These are phyloP conservation scores for Sphaerosporella brunnea DNA, from an alignment of 495 filamentous ascomycete genomes.

Conservation along the genomic window DNA sequence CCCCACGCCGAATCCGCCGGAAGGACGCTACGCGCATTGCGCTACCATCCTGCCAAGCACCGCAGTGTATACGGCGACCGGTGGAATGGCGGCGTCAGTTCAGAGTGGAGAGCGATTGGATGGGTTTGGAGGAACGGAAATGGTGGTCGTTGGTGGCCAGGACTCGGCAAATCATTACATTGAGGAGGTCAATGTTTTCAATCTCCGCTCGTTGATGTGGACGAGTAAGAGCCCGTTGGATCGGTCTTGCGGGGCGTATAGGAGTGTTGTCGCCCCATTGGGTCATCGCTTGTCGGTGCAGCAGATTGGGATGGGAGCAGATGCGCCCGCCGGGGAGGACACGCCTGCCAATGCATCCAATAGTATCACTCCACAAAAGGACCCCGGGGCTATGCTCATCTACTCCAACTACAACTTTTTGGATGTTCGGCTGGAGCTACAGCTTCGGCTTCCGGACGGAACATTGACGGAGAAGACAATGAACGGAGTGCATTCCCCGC, in stretches of 20 bases:
- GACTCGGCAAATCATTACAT: conserved; percentile 98
- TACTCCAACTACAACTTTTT: conserved; percentile 99
- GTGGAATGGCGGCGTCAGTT: conserved; percentile 13
- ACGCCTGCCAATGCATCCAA: conserved; percentile 7
- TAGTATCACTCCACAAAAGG: conserved; percentile 2
- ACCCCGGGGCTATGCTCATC: conserved; percentile 65
- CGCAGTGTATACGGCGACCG: conserved; percentile 55
- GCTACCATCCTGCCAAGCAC: conserved; percentile 81
- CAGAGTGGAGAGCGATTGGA: conserved; percentile 58
- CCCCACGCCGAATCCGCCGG: conserved; percentile 57
- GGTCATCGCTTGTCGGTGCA: conserved; percentile 38
- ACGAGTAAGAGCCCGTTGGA: conserved; percentile 68
- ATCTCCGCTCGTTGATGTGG: conserved; percentile 91
- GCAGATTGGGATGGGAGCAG: conserved; percentile 43
- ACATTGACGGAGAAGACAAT: conserved; percentile 73
- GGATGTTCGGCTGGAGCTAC: conserved; percentile 87
- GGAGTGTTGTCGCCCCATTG: conserved; percentile 81
- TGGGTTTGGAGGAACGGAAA: conserved; percentile 81
- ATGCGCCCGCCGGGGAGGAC: conserved; percentile 19
- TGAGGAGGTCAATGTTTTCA: conserved; percentile 95
- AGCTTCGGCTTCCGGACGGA: conserved; percentile 71
- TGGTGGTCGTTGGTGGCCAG: conserved; percentile 93
- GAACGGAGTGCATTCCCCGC: conserved; percentile 69
- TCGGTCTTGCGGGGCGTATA: conserved; percentile 85
- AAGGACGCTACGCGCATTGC: conserved; percentile 92